Evolutionary conservation across 305 asterid species (phyloP).

Genomic region (Withania somnifera): DNA sequence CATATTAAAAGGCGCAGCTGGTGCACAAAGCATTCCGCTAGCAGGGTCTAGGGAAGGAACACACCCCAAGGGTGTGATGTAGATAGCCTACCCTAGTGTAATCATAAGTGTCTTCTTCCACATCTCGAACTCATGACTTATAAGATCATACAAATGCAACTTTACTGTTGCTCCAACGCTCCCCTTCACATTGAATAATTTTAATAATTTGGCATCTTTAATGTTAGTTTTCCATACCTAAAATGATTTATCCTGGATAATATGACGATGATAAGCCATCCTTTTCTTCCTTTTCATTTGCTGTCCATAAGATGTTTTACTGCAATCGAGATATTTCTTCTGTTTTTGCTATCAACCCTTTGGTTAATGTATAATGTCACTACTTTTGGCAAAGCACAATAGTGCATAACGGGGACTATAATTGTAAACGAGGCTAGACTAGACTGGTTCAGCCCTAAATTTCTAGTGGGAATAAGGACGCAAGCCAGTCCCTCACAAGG

Average conservation of each 20-base stretch:
- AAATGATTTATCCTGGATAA: not conserved
- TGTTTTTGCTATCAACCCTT: not conserved
- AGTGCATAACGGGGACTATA: not conserved
- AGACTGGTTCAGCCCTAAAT: not conserved
- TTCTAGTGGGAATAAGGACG: not conserved
- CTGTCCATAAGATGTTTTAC: not conserved
- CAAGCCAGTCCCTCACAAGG: not conserved
- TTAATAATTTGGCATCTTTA: not conserved
- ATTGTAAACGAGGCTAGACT: not conserved
- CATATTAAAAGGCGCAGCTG: not conserved
- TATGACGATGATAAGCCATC: not conserved
- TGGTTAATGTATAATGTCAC: not conserved
- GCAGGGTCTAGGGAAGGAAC: too few relatives aligned
- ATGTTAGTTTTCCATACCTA: not conserved
- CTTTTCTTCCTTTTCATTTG: not conserved
- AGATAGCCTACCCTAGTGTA: too few relatives aligned
- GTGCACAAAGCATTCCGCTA: too few relatives aligned
- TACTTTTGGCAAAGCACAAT: not conserved
- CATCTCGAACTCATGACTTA: too few relatives aligned
- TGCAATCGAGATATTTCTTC: not conserved
- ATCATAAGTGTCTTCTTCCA: too few relatives aligned
- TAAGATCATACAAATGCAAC: too few relatives aligned
- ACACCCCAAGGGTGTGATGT: too few relatives aligned
- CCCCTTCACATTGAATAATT: not conserved
- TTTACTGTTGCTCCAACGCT: too few relatives aligned